A percentile compares a stretch with the other conserved stretches of the same genome.
phyloP scores from a whole-genome alignment of 2,329 filamentous ascomycete species.

The Aspergillus novoparasiticus region DNA sequence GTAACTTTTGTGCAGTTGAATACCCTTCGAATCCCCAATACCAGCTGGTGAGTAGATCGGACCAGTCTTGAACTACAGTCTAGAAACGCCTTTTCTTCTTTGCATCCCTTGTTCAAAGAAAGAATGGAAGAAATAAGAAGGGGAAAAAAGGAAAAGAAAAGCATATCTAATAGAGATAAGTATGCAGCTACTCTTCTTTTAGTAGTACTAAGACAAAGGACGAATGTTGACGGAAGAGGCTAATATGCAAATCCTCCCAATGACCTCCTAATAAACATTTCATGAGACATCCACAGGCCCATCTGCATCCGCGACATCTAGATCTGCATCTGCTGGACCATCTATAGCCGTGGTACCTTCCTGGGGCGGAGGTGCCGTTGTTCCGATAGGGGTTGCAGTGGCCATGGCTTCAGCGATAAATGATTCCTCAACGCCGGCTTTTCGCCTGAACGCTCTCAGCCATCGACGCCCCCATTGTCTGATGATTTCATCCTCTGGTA shows the following conservation, averaged over 20 bases:
- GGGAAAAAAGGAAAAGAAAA: neutral
- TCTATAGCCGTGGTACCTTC: constrained; percentile 15
- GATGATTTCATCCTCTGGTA: constrained; percentile 65
- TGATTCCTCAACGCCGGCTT: constrained; percentile 82
- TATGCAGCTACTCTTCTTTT: neutral
- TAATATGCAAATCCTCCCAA: neutral
- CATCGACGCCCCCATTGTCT: constrained; percentile 82
- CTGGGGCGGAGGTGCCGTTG: constrained; percentile 31
- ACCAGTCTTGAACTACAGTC: neutral
- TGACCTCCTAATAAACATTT: neutral
- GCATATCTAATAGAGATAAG: constrained; percentile 10
- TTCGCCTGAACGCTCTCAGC: constrained; percentile 80
- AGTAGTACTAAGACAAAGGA: neutral
- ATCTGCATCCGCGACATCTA: constrained; percentile 29
- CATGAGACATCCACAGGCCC: constrained; percentile 14
- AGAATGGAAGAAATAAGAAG: neutral
- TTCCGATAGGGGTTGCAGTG: constrained; percentile 48
- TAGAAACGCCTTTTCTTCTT: neutral
- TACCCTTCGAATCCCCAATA: neutral
- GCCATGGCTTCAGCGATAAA: constrained; percentile 60
- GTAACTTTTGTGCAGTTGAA: neutral
- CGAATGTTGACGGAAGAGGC: neutral
- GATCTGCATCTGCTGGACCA: constrained; percentile 30
- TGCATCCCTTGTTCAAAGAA: neutral
- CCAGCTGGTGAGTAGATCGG: neutral